Percentiles rank a stretch among this genome's conserved stretches.
Conservation (phyloP, 169 alveolate species). For the Eimeria sp. region DNA sequence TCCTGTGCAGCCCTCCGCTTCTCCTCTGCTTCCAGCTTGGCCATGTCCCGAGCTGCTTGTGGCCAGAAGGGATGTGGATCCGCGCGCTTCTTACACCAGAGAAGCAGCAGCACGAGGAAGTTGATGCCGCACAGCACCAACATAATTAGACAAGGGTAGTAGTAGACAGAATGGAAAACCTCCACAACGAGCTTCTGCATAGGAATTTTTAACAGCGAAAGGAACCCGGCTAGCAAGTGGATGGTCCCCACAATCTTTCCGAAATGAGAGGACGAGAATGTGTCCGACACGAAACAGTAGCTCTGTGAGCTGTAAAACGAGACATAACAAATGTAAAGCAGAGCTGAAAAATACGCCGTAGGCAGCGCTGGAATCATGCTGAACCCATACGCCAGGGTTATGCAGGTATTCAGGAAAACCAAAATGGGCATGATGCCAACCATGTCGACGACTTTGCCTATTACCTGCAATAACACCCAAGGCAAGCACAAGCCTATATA, state of each 20-base stretch:
- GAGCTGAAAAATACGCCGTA: slow-evolving; percentile 70
- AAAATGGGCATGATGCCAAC: slow-evolving; percentile 78
- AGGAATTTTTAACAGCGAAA: slow-evolving; percentile 78
- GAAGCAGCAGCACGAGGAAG: slow-evolving; percentile 58
- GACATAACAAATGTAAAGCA: slow-evolving; percentile 67
- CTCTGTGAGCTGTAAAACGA: slow-evolving; percentile 81
- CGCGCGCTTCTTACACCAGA: slow-evolving; percentile 49
- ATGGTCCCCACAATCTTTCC: slow-evolving; percentile 81
- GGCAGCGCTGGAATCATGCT: slow-evolving; percentile 59
- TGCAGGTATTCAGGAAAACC: slow-evolving; percentile 72
- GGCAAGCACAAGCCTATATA: no score
- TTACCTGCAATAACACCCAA: slow-evolving; percentile 47
- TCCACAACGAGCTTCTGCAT: slow-evolving; percentile 80
- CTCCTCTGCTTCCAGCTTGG: slow-evolving; percentile 65
- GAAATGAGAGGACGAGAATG: slow-evolving; percentile 79
- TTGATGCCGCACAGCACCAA: slow-evolving; percentile 76
- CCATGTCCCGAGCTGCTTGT: slow-evolving; percentile 77
- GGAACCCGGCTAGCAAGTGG: slow-evolving; percentile 77
- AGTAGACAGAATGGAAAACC: slow-evolving; percentile 78
- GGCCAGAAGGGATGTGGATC: slow-evolving; percentile 84
- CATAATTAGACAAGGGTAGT: slow-evolving; percentile 78
- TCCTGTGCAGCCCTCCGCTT: slow-evolving; percentile 28
- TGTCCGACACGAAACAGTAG: slow-evolving; percentile 80
- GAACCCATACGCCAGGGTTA: slow-evolving; percentile 67
- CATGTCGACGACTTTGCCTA: slow-evolving; percentile 82